Conservation (phyloP, 2,329 filamentous ascomycete species). For the Bipolaris sorokiniana region DNA sequence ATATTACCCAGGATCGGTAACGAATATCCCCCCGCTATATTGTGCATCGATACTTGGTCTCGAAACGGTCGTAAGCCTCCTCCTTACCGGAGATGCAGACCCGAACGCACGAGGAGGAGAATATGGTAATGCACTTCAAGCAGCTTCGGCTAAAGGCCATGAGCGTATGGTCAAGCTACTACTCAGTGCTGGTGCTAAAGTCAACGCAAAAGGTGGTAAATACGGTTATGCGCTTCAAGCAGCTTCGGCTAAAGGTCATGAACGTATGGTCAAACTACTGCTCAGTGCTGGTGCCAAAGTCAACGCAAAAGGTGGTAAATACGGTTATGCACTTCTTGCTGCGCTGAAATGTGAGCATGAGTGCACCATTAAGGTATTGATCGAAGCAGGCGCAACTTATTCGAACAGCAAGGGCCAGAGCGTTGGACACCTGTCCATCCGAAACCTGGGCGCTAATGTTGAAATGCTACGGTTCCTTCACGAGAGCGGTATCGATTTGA, state of each 20-base stretch:
- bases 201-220: constrained; percentile 20
- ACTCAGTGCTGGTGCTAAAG: constrained; percentile 15
- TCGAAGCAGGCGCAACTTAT: constrained; percentile 22
- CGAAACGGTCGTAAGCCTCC: constrained; percentile 15
- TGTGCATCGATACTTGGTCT: constrained; percentile 26
- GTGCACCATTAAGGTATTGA: constrained; percentile 8
- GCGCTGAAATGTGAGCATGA: constrained; percentile 7
- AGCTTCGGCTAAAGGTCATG: constrained; percentile 25
- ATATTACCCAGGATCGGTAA: constrained; percentile 18
- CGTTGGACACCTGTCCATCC: neutral
- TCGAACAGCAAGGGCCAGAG: neutral
- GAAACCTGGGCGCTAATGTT: neutral
- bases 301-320: constrained; percentile 18
- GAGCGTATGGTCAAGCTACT: constrained; percentile 27
- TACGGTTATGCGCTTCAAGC: constrained; percentile 24
- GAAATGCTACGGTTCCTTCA: neutral
- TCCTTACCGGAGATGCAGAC: constrained; percentile 27
- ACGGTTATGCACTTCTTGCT: constrained; percentile 23
- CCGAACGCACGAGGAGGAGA: constrained; percentile 22
- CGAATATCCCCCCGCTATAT: constrained; percentile 27
- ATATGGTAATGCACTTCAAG: constrained; percentile 26
- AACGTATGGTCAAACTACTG: constrained; percentile 27
- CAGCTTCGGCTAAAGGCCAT: constrained; percentile 27
- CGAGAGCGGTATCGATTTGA: neutral
- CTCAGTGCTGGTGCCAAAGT: constrained; percentile 18